Evolutionary conservation across 176 grass and related monocot species (phyloP), one percentile per base, ranked within the genome.

Genomic region (Secale cereale): DNA sequence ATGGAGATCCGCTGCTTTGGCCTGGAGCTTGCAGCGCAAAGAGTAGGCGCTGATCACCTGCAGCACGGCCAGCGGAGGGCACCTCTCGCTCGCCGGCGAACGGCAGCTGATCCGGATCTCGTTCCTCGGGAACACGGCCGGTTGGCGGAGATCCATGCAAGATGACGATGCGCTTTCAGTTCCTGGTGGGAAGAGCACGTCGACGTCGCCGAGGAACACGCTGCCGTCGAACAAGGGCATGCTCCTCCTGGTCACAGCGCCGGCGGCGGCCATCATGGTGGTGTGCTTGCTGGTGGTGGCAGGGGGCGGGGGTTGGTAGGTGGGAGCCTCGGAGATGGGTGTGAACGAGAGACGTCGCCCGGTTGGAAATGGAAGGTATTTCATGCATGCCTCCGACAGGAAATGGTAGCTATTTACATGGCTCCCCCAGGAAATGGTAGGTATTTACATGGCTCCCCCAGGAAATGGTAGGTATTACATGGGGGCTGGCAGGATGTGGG

Each of bases 31-130:
- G 86, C 88, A 94, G 52, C 89, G 89, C 63, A 91, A 48, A 0
- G 79, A 73, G 54, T 84, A 89, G 4, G 92, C 80, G 30, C 79
- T 86, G 79, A 94, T 94, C 75, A 84, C 81, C 37, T 94, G 86
- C 14, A 94, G 76, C 52, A 94, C 70, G 22, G 86, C 73, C 26
- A 94, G 80, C 14, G 92, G 92, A 27, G 86, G 86, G 62, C 89
- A 91, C 59, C 86, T 60, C 30, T 87, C 76, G 76, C 92, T 94
- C n/a, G 30, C 33, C 33, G 86, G 86, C 20, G 92, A 91, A 31
- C 74, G 83, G 83, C 84, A 57, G 77, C 81, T 83, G 79, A 94
- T 87, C 52, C 62, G 83, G 70, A 94, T 91, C 80, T 84, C 80
- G 36, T 28, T 78, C 27, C 26, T 78, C 22, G 85, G 77, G 33